Base-by-base conservation (phyloP, 495 filamentous ascomycete species). In the Neurospora discreta region DNA sequence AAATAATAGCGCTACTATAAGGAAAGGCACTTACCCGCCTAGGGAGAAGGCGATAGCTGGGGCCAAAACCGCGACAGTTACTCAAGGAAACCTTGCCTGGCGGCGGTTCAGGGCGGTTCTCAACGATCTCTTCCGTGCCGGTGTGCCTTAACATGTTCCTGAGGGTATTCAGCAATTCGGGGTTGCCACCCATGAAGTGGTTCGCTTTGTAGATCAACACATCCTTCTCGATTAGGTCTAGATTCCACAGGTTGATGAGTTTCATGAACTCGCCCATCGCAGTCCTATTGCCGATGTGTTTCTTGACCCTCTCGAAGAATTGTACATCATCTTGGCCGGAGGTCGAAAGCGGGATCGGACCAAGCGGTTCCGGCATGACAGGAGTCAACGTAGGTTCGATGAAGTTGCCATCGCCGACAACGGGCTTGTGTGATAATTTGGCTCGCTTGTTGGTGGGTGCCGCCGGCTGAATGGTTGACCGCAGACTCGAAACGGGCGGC, bases 221-320 rank as follows among this genome's bases (percentile, higher is more conserved):
- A 52, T 91, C 87, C 58, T 90, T 91, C 75, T 93, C 92, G 73
- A 99, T 93, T 13, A 98, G 83, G 73, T 95, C 94, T 74, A 94
- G 91, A 8, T 91, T 93, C 81, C 92, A 98, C 38, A 99, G 85
- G 72, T 98, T 98, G 82, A 94, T 93, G 4, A 98, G 87, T 81
- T 98, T 98, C 72, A 98, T 83, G 80, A 98, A 98, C 76, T 99
- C 96, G 74, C 90, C 93, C 84, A 93, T 95, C 15, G 89, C 91
- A 70, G 91, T 90, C 77, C 97, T 92, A 78, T 98, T 98, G 44
- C 89, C 89, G 73, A 99, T 92, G 80, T 90, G 94, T 80, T 99
- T 99, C 87, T 97, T 98, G 67, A 95, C 93, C 16, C 93, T 89
- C 68, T 99, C 96, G 73, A 99, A 99, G 80, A 98, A 97, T 1